phyloP scores from a whole-genome alignment of 305 asterid genomes.

The Striga hermonthica region DNA sequence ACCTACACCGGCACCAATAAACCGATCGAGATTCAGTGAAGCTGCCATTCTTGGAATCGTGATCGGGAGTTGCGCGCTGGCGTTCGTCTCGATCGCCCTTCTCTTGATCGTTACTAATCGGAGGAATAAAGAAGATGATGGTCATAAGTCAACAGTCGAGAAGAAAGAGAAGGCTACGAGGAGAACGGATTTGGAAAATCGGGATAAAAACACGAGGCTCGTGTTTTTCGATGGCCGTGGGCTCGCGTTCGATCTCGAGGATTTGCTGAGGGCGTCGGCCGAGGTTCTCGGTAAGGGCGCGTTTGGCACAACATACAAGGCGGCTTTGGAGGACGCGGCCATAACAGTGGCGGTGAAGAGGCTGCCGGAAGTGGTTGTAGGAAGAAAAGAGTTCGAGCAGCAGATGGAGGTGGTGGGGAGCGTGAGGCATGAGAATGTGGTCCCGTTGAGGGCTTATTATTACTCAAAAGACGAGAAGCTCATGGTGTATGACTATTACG shows the following conservation, averaged over 20 bases:
- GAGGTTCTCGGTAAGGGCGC: conserved; percentile 82
- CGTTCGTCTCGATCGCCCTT: conserved; percentile 41
- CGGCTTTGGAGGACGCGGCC: conserved; percentile 56
- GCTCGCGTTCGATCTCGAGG: conserved; percentile 67
- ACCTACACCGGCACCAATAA: conserved; percentile 35
- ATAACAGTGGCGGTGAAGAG: conserved; percentile 49
- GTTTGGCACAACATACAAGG: conserved; percentile 56
- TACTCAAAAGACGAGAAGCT: conserved; percentile 65
- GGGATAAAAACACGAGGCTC: conserved; percentile 42
- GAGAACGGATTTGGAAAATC: conserved; percentile 30
- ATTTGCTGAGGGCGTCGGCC: conserved; percentile 67
- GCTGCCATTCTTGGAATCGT: conserved; percentile 53
- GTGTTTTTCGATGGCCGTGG: conserved; percentile 50
- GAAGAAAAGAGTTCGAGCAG: conserved; percentile 54
- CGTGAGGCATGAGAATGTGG: conserved; percentile 52
- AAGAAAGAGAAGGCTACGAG: conserved; percentile 36
- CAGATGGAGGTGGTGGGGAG: conserved; percentile 60
- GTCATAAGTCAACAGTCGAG: not conserved
- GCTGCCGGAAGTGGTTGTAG: conserved; percentile 48
- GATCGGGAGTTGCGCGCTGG: conserved; percentile 51
- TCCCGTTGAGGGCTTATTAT: conserved; percentile 57
- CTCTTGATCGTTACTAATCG: conserved; percentile 38
- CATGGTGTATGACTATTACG: conserved; percentile 54
- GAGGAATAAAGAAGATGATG: conserved; percentile 28
- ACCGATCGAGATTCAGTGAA: conserved; percentile 40